Conservation (phyloP, 495 filamentous ascomycete genomes). For the Venustampulla echinocandica region DNA sequence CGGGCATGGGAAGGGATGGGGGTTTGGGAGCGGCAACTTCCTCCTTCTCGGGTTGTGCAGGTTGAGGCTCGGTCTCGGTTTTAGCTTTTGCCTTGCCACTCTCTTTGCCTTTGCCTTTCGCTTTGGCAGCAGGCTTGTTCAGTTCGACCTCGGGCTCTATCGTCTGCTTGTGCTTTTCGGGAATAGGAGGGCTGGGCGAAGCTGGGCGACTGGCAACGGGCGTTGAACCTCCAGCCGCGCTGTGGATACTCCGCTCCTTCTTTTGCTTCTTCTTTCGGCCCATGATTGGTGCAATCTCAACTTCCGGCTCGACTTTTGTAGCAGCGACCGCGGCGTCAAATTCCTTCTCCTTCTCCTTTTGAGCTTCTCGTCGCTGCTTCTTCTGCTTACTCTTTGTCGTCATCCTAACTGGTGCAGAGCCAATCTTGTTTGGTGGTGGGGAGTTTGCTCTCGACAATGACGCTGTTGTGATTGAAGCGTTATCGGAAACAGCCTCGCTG, state of each 20-base stretch:
- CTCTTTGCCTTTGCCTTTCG: constrained; percentile 25
- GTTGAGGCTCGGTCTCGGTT: constrained; percentile 26
- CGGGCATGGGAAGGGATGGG: constrained; percentile 31
- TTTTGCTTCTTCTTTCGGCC: constrained; percentile 88
- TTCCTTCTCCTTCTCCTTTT: constrained; percentile 49
- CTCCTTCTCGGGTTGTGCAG: constrained; percentile 27
- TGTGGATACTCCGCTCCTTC: constrained; percentile 46
- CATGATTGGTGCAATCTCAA: constrained; percentile 69
- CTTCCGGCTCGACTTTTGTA: constrained; percentile 47
- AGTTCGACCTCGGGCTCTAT: background rate
- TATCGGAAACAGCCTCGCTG: constrained; percentile 71
- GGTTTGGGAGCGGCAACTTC: constrained; percentile 21
- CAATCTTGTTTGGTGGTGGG: constrained; percentile 62
- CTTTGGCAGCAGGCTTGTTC: constrained; percentile 12
- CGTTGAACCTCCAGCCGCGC: constrained; percentile 32
- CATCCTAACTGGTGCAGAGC: constrained; percentile 65
- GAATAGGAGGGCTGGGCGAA: constrained; percentile 13
- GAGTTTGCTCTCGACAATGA: constrained; percentile 80
- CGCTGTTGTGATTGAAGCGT: constrained; percentile 63
- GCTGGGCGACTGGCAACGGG: constrained; percentile 29
- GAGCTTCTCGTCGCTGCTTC: constrained; percentile 70
- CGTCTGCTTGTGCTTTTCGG: background rate
- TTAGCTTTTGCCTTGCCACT: constrained; percentile 21
- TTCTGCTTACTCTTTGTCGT: constrained; percentile 87
- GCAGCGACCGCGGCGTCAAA: constrained; percentile 33